Evolutionary conservation across 2,329 filamentous ascomycete species (phyloP).

Genomic region (Zasmidium citrigriseum): DNA sequence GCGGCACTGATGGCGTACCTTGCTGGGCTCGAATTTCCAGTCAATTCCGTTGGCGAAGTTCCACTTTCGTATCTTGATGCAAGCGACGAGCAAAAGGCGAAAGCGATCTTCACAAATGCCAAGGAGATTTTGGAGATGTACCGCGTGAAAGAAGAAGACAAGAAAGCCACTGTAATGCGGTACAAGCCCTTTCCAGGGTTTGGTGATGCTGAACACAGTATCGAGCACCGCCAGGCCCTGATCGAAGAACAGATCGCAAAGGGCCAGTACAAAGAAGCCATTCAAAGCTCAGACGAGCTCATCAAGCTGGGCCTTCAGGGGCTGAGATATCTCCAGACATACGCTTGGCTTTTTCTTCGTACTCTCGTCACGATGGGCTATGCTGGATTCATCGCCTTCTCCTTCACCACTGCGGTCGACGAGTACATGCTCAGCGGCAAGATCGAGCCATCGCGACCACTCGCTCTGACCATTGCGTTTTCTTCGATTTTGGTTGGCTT

Average conservation of each 20-base stretch:
- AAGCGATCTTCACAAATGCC: conserved; percentile 81
- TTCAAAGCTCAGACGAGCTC: conserved; percentile 73
- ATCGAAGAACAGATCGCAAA: conserved; percentile 69
- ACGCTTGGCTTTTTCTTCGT: conserved; percentile 95
- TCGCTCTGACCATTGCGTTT: conserved; percentile 65
- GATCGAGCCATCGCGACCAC: conserved; percentile 63
- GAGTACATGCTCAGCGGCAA: conserved; percentile 78
- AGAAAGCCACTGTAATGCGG: conserved; percentile 71
- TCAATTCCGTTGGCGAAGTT: conserved; percentile 93
- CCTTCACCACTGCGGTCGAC: conserved; percentile 84
- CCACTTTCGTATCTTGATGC: conserved; percentile 80
- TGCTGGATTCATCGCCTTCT: conserved; percentile 92
- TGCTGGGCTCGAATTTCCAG: conserved; percentile 82
- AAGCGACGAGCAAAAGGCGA: conserved; percentile 72
- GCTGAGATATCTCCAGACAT: conserved; percentile 91
- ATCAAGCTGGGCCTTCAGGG: conserved; percentile 78
- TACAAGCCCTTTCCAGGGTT: conserved; percentile 77
- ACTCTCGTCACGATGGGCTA: conserved; percentile 88
- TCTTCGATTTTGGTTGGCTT: conserved; percentile 73
- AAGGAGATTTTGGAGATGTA: conserved; percentile 94
- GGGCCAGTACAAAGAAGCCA: conserved; percentile 72
- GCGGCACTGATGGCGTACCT: conserved; percentile 95
- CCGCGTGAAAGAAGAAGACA: conserved; percentile 84
- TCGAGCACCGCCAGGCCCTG: conserved; percentile 65
- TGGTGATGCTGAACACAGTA: conserved; percentile 61